A percentile compares a stretch with the other conserved stretches of the same genome.
phyloP scores from a whole-genome alignment of 441 rosid genomes.

The Euphorbia corollata region DNA sequence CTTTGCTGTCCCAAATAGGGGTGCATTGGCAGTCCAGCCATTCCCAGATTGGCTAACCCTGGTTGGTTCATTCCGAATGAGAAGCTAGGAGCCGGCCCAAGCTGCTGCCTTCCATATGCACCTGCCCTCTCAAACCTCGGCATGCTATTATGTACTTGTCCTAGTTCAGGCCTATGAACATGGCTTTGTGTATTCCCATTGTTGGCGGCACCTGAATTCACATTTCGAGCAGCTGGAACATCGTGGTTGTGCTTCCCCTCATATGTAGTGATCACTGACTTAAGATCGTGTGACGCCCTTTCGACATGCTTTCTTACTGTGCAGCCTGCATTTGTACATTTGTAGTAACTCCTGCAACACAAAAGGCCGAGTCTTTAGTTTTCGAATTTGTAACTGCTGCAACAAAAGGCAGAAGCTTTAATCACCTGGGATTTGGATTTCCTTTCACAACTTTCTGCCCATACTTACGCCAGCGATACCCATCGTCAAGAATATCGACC shows the following conservation, averaged over 20 bases:
- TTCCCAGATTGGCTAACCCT: slow-evolving; percentile 50
- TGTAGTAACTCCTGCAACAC: slow-evolving; percentile 82
- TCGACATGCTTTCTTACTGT: slow-evolving; percentile 92
- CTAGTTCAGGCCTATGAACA: slow-evolving; percentile 39
- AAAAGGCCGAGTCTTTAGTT: background rate
- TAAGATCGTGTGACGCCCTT: slow-evolving; percentile 92
- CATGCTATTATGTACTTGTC: slow-evolving; percentile 48
- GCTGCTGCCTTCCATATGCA: slow-evolving; percentile 43
- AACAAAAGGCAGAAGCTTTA: background rate
- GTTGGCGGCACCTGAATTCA: slow-evolving; percentile 29
- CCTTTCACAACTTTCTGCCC: slow-evolving; percentile 99
- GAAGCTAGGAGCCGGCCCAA: slow-evolving; percentile 42
- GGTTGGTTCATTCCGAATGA: slow-evolving; percentile 52
- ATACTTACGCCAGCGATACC: slow-evolving; percentile 95
- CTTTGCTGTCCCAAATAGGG: slow-evolving; percentile 55
- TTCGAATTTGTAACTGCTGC: background rate
- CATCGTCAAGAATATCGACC: slow-evolving; percentile 95
- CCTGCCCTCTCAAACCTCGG: slow-evolving; percentile 40
- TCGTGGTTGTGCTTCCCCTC: slow-evolving; percentile 97
- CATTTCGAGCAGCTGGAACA: slow-evolving; percentile 87
- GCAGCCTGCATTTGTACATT: slow-evolving; percentile 89
- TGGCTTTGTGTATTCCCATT: slow-evolving; percentile 34
- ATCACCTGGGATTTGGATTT: slow-evolving; percentile 90
- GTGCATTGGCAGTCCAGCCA: slow-evolving; percentile 61
- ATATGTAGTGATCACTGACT: slow-evolving; percentile 83